Conservation (phyloP, 352 stramenopile genomes). For the Elongisporangium undulatum region DNA sequence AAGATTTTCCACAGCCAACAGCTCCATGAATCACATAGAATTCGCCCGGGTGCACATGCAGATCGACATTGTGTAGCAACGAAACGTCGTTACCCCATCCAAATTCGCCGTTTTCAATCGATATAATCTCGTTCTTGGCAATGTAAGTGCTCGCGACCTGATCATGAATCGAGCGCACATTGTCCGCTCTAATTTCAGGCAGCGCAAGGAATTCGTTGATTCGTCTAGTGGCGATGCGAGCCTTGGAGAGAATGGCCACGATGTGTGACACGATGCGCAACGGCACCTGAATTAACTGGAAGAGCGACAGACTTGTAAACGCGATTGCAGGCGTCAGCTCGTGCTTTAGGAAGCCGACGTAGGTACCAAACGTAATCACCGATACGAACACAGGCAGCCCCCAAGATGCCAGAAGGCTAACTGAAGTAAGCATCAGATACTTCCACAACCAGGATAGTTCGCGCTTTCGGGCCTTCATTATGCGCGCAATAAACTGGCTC, state of each 20-base stretch:
- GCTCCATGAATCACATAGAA: constrained; percentile 88
- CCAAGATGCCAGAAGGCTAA: constrained; percentile 32
- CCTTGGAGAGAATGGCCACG: too few relatives aligned
- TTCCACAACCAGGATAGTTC: constrained; percentile 32
- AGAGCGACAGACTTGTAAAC: constrained; percentile 61
- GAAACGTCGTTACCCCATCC: constrained; percentile 20
- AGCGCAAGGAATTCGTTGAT: constrained; percentile 53
- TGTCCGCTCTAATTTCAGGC: constrained; percentile 21
- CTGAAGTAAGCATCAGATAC: constrained; percentile 26
- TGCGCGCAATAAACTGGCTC: constrained; percentile 69
- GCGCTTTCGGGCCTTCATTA: constrained; percentile 15
- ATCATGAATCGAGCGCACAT: constrained; percentile 12
- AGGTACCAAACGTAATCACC: constrained; percentile 39
- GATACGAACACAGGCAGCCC: constrained; percentile 42
- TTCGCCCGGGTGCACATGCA: constrained; percentile 64
- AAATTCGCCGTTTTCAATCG: constrained; percentile 27
- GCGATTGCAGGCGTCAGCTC: constrained; percentile 75
- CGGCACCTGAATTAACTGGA: constrained; percentile 76
- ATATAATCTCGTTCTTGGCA: constrained; percentile 21
- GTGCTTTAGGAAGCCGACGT: constrained; percentile 56
- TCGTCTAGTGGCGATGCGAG: constrained; percentile 31
- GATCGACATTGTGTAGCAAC: constrained; percentile 57
- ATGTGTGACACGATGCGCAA: constrained; percentile 39
- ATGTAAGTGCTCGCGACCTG: constrained; percentile 3
- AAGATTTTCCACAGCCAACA: constrained; percentile 90